A percentile compares a stretch with the other conserved stretches of the same genome.
Conservation (phyloP, 352 stramenopile genomes). For the Phytophthora syringae region DNA sequence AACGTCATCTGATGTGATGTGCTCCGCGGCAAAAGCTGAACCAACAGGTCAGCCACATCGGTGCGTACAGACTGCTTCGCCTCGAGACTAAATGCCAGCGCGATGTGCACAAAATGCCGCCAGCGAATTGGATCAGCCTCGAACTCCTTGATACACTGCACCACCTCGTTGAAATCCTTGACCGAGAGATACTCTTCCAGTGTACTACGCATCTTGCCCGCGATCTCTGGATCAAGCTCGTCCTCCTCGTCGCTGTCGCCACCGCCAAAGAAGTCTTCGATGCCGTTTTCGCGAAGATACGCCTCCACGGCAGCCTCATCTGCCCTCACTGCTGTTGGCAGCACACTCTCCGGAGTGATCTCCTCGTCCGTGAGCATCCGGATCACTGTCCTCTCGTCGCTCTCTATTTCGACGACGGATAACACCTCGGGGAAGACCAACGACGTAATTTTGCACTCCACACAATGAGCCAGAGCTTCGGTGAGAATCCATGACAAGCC, state of each 20-base stretch:
- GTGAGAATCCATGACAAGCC: slow-evolving; percentile 84
- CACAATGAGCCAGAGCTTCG: slow-evolving; percentile 51
- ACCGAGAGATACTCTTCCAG: slow-evolving; percentile 82
- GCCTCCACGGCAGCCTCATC: slow-evolving; percentile 55
- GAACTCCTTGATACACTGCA: slow-evolving; percentile 79
- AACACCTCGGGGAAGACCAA: slow-evolving; percentile 79
- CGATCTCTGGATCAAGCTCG: slow-evolving; percentile 67
- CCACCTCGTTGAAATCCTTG: slow-evolving; percentile 77
- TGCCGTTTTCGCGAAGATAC: slow-evolving; percentile 70
- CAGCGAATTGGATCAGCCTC: slow-evolving; percentile 47
- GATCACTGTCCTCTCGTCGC: slow-evolving; percentile 63
- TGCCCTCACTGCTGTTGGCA: slow-evolving; percentile 46
- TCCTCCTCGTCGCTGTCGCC: slow-evolving; percentile 60
- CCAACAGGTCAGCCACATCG: slow-evolving; percentile 50
- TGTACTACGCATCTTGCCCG: slow-evolving; percentile 70
- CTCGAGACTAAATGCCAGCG: slow-evolving; percentile 56
- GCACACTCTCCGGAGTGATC: slow-evolving; percentile 55
- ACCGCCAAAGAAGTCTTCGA: slow-evolving; percentile 69
- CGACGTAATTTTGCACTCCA: slow-evolving; percentile 71
- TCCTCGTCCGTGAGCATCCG: slow-evolving; percentile 86
- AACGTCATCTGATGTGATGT: slow-evolving; percentile 56
- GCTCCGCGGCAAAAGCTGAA: slow-evolving; percentile 49
- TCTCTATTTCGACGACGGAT: slow-evolving; percentile 76
- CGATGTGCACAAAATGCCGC: slow-evolving; percentile 75
- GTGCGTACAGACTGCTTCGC: slow-evolving; percentile 54